phyloP scores from a whole-genome alignment of 2,329 filamentous ascomycete species.

The Akanthomyces muscarius region DNA sequence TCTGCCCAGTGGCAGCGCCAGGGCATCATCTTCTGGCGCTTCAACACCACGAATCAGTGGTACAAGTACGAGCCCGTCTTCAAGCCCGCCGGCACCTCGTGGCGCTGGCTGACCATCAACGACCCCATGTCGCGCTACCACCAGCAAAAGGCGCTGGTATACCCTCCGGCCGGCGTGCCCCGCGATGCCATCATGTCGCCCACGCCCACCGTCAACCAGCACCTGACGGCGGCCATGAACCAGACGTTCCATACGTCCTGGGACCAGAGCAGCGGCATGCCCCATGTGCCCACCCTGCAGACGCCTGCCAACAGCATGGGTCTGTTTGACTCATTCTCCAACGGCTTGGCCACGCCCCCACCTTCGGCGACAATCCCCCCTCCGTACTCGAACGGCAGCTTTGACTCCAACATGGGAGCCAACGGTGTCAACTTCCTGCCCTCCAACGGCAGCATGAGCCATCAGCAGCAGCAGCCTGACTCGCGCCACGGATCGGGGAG shows the following conservation, averaged over 20 bases:
- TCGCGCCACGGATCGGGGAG: constrained; percentile 19
- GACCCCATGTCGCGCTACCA: constrained; percentile 57
- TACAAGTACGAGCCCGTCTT: constrained; percentile 46
- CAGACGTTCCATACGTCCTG: constrained; percentile 52
- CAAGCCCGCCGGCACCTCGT: constrained; percentile 52
- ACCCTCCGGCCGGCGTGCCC: constrained; percentile 31
- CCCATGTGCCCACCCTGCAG: constrained; percentile 33
- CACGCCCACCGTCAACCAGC: constrained; percentile 46
- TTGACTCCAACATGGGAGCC: constrained; percentile 36
- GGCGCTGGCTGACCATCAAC: constrained; percentile 59
- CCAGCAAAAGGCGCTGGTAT: constrained; percentile 44
- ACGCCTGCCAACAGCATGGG: constrained; percentile 33
- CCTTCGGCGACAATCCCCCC: constrained; percentile 49
- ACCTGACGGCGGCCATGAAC: constrained; percentile 52
- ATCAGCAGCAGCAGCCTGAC: constrained; percentile 7
- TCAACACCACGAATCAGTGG: constrained; percentile 51
- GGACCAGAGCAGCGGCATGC: constrained; percentile 32
- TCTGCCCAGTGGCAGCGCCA: constrained; percentile 52
- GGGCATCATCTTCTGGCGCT: constrained; percentile 60
- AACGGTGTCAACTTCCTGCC: constrained; percentile 31
- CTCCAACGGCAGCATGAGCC: constrained; percentile 24
- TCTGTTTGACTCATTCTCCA: constrained; percentile 48
- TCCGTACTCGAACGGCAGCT: constrained; percentile 43
- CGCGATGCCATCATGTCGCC: constrained; percentile 51
- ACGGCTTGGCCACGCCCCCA: constrained; percentile 54